A percentile compares a stretch with the other conserved stretches of the same genome.
phyloP scores from a whole-genome alignment of 805 yeast species.

The Candida argentea region DNA sequence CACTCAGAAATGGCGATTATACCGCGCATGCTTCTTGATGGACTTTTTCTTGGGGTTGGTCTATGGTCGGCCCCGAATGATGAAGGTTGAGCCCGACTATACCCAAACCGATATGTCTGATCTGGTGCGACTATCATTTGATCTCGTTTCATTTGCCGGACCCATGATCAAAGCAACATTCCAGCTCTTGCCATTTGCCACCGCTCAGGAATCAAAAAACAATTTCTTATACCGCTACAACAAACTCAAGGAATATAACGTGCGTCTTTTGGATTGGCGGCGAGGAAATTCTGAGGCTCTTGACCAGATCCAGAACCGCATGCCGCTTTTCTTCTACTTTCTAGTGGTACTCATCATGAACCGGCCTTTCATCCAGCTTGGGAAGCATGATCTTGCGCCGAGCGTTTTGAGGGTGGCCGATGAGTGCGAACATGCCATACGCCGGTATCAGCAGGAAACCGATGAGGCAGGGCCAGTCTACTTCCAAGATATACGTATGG shows the following conservation, averaged over 20 bases:
- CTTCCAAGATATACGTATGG: background rate
- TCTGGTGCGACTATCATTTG: background rate
- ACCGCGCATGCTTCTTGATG: slow-evolving; percentile 8
- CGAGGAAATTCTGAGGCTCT: background rate
- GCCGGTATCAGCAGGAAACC: background rate
- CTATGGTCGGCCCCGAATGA: slow-evolving; percentile 1
- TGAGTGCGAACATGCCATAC: background rate
- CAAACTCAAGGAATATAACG: background rate
- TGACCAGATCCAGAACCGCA: too few relatives aligned
- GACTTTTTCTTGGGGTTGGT: slow-evolving; percentile 4
- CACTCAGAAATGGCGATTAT: slow-evolving; percentile 5
- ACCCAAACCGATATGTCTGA: background rate
- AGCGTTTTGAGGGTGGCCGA: background rate
- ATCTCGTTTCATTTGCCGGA: background rate
- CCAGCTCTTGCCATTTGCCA: background rate
- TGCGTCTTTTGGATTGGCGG: background rate
- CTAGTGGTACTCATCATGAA: background rate
- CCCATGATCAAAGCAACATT: background rate
- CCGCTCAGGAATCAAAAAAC: background rate
- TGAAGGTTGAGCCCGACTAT: background rate
- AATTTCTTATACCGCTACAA: background rate
- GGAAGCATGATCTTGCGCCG: background rate
- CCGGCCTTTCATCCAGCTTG: background rate
- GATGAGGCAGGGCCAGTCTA: background rate
- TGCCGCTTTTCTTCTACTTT: background rate